Conservation (phyloP, 2,329 filamentous ascomycete genomes). For the Pestalotiopsis sp. region DNA sequence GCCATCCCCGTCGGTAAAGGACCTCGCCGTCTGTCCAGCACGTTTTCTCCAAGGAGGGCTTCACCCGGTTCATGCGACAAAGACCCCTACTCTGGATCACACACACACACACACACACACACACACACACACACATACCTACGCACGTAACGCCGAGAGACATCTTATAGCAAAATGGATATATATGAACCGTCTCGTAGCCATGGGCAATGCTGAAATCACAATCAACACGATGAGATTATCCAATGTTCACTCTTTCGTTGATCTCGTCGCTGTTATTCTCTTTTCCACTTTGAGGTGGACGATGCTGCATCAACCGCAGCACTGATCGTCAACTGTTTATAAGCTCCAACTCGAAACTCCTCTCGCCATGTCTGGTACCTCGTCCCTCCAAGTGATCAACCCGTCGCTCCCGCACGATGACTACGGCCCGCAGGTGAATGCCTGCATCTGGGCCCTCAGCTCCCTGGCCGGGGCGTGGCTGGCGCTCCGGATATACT, state of each 20-base stretch:
- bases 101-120: too few relatives aligned
- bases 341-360: background rate
- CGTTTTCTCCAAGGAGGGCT: background rate
- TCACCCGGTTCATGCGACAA: background rate
- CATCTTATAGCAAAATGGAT: background rate
- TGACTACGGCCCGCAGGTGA: slow-evolving; percentile 3
- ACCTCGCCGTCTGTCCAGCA: background rate
- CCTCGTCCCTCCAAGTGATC: slow-evolving; percentile 1
- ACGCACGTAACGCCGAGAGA: background rate
- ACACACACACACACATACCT: background rate
- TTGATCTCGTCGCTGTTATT: background rate
- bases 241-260: background rate
- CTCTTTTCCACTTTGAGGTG: background rate
- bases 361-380: background rate
- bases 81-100: background rate
- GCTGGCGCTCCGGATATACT: slow-evolving; percentile 20
- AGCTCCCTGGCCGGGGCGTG: slow-evolving; percentile 4
- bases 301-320: background rate
- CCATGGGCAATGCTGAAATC: background rate
- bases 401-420: slow-evolving; percentile 8
- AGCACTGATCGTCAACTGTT: background rate
- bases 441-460: slow-evolving; percentile 2
- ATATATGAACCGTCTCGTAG: background rate
- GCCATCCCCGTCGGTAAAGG: background rate
- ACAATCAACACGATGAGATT: background rate